phyloP scores from a whole-genome alignment of 2,329 filamentous ascomycete genomes.

The Canariomyces notabilis region DNA sequence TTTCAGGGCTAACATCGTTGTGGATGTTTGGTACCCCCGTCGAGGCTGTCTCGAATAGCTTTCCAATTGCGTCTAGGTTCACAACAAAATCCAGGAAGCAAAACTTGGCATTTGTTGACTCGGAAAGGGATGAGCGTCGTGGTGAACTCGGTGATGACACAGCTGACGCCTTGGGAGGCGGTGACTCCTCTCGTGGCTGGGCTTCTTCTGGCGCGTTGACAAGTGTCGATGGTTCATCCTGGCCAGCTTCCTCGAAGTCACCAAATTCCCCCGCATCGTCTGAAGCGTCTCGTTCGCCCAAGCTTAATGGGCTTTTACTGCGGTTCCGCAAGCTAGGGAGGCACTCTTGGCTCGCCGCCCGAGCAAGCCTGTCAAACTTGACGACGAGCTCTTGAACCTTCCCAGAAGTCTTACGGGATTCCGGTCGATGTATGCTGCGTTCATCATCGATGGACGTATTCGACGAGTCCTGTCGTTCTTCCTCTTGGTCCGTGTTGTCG shows the following conservation, averaged over 20 bases:
- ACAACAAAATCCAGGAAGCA: constrained; percentile 20
- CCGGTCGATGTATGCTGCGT: constrained; percentile 24
- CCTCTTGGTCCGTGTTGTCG: constrained; percentile 29
- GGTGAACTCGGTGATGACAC: constrained; percentile 1
- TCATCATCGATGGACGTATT: constrained; percentile 44
- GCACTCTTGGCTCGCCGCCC: constrained; percentile 28
- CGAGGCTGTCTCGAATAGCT: constrained; percentile 34
- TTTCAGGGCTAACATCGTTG: constrained; percentile 24
- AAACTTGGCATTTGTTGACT: constrained; percentile 28
- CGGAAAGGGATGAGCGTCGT: constrained; percentile 1
- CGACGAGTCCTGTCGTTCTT: constrained; percentile 37
- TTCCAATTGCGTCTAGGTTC: constrained; percentile 12
- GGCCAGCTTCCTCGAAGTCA: constrained; percentile 30
- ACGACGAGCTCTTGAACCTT: constrained; percentile 49
- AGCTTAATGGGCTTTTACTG: constrained; percentile 14
- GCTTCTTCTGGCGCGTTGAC: constrained; percentile 1
- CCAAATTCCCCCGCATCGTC: constrained; percentile 26
- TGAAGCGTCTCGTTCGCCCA: constrained; percentile 6
- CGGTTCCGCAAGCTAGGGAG: constrained; percentile 6
- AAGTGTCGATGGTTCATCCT: constrained; percentile 2
- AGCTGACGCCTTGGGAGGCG: not conserved
- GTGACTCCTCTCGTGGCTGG: not conserved
- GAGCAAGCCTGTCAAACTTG: constrained; percentile 44
- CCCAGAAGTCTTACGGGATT: constrained; percentile 31
- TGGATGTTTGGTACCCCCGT: constrained; percentile 26